These are phyloP conservation scores for Mediolabrus comicus DNA, from an alignment of 108 stramenopile species.

Conservation along the genomic window DNA sequence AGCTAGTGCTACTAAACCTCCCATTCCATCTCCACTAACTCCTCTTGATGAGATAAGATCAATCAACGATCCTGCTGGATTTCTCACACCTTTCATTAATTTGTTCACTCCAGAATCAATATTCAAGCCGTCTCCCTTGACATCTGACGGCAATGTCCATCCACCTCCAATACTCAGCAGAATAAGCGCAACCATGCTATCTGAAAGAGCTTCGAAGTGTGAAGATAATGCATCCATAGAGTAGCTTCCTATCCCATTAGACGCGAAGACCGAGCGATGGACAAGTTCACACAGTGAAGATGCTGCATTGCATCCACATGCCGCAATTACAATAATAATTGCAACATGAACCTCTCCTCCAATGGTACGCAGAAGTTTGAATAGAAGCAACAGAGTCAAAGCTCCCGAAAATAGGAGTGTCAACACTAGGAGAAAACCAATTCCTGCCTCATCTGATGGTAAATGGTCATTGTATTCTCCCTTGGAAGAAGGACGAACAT, in stretches of 20 bases:
- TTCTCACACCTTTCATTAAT: slow-evolving; percentile 53
- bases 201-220: slow-evolving; percentile 80
- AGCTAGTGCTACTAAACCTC: slow-evolving; percentile 42
- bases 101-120: slow-evolving; percentile 32
- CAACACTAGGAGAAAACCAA: slow-evolving; percentile 53
- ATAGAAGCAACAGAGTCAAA: slow-evolving; percentile 39
- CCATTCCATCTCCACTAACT: slow-evolving; percentile 18
- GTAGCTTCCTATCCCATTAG: slow-evolving; percentile 75
- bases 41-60: slow-evolving; percentile 46
- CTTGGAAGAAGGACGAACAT: not conserved
- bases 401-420: slow-evolving; percentile 51
- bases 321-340: slow-evolving; percentile 62
- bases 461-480: slow-evolving; percentile 51
- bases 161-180: slow-evolving; percentile 73
- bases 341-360: slow-evolving; percentile 72
- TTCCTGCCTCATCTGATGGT: slow-evolving; percentile 73
- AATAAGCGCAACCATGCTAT: slow-evolving; percentile 71
- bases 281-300: slow-evolving; percentile 66
- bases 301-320: slow-evolving; percentile 56
- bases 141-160: slow-evolving; percentile 84
- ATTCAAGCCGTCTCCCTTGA: slow-evolving; percentile 39
- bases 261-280: slow-evolving; percentile 59
- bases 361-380: slow-evolving; percentile 38
- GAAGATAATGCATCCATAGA: slow-evolving; percentile 66
- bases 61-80: slow-evolving; percentile 59